Evolutionary conservation across 148 eudicot species (phyloP), one percentile per base, ranked within the genome.

Genomic region (Cornus kousa): DNA sequence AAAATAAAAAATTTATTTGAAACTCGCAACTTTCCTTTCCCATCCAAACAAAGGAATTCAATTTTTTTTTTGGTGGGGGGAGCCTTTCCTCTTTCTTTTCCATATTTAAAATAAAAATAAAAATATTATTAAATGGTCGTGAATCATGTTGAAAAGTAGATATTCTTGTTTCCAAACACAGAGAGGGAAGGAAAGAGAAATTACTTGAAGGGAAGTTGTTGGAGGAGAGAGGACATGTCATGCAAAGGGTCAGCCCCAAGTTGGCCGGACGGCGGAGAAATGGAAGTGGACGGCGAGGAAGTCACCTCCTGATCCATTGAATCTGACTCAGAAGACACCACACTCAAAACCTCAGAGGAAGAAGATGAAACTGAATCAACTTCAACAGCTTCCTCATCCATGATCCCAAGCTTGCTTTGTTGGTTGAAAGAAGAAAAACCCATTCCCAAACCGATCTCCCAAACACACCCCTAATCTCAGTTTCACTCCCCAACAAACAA

Each of bases 161-260:
- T 35, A 35, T 35, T 35, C 37, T 35, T 2, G 37, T 35, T 35
- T 2, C 37, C 37, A 35, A 35, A 35, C 5, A 35, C 1, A 35
- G 37, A 35, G 37, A 35, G 37, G 5, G 37, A 16, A 16, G 31
- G 22, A n/a, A 37, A 32, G 6, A 71, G 24, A 62, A 23, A 76
- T 69, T 77, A 86, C 89, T 86, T 86, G 81, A 82, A 8, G 37
- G 89, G 89, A 17, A 86, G 84, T 70, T 86, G 85, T 70, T 81
- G 83, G 40, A 86, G 82, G 37, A 86, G 80, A 62, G 84, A 76
- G 24, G 89, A 86, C 89, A 86, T 83, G 62, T 86, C 84, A 17
- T 71, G 82, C 67, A 83, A 81, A 32, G 84, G 77, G 14, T 31
- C 77, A 65, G 57, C 5, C 0, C 33, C 73, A 33, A 20, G 65